A percentile compares a stretch with the other conserved stretches of the same genome.
Conservation (phyloP, 306 rosid species). For the Casuarina equisetifolia region DNA sequence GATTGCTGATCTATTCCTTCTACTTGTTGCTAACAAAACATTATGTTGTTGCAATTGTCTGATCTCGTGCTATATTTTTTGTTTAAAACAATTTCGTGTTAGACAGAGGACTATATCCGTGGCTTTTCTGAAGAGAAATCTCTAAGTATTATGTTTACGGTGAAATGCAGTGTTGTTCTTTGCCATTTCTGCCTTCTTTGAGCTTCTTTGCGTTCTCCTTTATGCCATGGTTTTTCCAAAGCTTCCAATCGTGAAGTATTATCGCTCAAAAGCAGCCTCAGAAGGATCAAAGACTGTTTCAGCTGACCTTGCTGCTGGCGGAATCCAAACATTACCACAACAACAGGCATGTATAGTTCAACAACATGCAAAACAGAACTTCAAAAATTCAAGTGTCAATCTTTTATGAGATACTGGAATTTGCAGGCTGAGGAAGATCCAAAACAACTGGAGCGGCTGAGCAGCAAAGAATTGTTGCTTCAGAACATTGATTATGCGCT, state of each 20-base stretch:
- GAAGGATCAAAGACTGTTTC: constrained; percentile 88
- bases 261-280: constrained; percentile 80
- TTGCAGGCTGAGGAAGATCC: constrained; percentile 48
- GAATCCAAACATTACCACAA: constrained; percentile 45
- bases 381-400: background rate
- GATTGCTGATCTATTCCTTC: background rate
- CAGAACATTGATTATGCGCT: constrained; percentile 80
- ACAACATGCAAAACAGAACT: background rate
- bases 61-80: background rate
- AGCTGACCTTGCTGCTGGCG: constrained; percentile 84
- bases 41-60: background rate
- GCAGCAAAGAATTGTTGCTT: constrained; percentile 53
- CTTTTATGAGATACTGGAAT: constrained; percentile 6
- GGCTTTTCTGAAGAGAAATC: background rate
- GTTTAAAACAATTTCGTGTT: background rate
- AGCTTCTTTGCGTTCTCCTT: constrained; percentile 65
- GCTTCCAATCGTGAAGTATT: constrained; percentile 70
- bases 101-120: background rate
- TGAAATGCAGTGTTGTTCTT: constrained; percentile 74
- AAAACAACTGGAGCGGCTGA: constrained; percentile 43
- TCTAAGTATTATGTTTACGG: constrained; percentile 5
- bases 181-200: constrained; percentile 60
- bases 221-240: constrained; percentile 73
- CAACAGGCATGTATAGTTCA: constrained; percentile 29
- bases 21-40: background rate